Evolutionary conservation across 306 rosid genomes (phyloP).

Genomic region (Castanea crenata): DNA sequence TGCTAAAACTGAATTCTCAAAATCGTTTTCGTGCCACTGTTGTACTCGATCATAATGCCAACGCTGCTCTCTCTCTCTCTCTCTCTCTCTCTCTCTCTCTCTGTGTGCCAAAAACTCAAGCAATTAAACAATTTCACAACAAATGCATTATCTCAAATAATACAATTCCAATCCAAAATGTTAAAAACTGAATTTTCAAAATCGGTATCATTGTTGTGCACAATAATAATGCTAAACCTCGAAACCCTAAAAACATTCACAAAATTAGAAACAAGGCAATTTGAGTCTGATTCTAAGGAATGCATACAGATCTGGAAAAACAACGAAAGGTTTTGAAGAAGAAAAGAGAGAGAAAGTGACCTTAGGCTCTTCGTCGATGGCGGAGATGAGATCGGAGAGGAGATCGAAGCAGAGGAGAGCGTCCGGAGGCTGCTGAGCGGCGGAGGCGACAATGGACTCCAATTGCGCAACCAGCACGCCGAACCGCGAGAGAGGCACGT

Average conservation of each 20-base stretch:
- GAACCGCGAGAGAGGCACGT: conserved; percentile 85
- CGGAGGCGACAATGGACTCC: conserved; percentile 92
- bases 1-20: neutral
- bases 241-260: neutral
- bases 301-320: neutral
- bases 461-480: conserved; percentile 95
- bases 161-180: neutral
- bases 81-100: neutral
- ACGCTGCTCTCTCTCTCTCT: no score
- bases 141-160: neutral
- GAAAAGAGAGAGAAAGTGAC: conserved; percentile 30
- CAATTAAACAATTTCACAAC: neutral
- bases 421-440: conserved; percentile 79
- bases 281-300: no score
- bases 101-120: neutral
- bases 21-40: neutral
- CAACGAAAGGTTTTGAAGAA: neutral
- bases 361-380: conserved; percentile 86
- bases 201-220: neutral
- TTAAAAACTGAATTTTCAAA: neutral
- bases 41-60: neutral
- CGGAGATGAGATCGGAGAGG: conserved; percentile 94
- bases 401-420: conserved; percentile 98
- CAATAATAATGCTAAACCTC: no score
- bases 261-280: neutral